Evolutionary conservation across 768 basidiomycete species (phyloP).

Genomic region (Mycena filopes): DNA sequence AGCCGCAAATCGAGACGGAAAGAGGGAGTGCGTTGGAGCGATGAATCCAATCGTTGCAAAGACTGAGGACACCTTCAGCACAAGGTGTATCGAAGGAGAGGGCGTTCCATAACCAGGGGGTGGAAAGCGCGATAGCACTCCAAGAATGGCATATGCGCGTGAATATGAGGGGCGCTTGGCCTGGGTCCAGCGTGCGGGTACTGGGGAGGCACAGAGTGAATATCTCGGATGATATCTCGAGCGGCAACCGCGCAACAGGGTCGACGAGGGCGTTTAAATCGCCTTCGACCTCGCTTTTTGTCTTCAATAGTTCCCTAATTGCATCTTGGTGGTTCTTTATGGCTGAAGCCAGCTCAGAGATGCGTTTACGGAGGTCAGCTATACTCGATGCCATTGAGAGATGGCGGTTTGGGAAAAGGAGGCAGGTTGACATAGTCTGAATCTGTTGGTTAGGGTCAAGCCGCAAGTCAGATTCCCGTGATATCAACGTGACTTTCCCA

Average conservation of each 20-base stretch:
- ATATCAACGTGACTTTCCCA: too few species aligned
- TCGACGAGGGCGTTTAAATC: background rate
- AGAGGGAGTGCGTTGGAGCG: background rate
- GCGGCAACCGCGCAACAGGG: background rate
- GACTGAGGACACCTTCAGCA: background rate
- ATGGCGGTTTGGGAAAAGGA: too few species aligned
- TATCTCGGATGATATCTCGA: background rate
- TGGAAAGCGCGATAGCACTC: background rate
- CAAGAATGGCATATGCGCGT: slow-evolving; percentile 1
- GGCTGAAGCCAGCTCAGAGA: background rate
- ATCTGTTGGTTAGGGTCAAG: too few species aligned
- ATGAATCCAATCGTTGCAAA: background rate
- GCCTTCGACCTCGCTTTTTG: background rate
- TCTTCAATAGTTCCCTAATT: background rate
- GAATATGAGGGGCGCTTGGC: background rate
- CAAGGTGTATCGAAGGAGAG: background rate
- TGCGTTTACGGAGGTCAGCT: background rate
- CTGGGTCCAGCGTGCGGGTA: background rate
- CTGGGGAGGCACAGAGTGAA: background rate
- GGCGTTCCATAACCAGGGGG: background rate
- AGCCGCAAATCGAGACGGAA: background rate
- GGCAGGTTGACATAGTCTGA: too few species aligned
- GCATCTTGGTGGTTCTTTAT: background rate
- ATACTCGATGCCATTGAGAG: background rate
- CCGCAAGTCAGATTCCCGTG: too few species aligned